Conservation (phyloP, 371 early-diverging fungal species). For the Coemansia sp. region DNA sequence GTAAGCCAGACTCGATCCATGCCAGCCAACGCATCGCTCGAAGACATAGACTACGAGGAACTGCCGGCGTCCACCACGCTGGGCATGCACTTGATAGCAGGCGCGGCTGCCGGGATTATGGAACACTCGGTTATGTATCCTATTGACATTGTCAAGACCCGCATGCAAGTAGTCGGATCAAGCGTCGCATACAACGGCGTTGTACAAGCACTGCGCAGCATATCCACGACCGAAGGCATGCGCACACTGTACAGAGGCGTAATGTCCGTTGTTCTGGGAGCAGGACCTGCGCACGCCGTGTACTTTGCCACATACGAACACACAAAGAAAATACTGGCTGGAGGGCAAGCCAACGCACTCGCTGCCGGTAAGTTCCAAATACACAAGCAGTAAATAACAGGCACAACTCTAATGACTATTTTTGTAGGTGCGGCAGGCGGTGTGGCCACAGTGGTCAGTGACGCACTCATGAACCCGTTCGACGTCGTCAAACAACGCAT, state of each 20-base stretch:
- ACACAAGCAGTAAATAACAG: no score
- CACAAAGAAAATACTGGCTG: constrained; percentile 73
- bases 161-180: constrained; percentile 77
- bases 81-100: constrained; percentile 81
- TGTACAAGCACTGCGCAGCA: constrained; percentile 59
- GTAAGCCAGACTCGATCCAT: background rate
- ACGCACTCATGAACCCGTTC: constrained; percentile 93
- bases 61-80: constrained; percentile 78
- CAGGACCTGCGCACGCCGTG: constrained; percentile 95
- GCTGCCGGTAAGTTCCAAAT: constrained; percentile 62
- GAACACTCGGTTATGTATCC: constrained; percentile 97
- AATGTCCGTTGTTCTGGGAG: constrained; percentile 85
- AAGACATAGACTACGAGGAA: constrained; percentile 84
- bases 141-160: constrained; percentile 91
- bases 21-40: background rate
- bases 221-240: constrained; percentile 70
- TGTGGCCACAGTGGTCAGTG: constrained; percentile 83
- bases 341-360: constrained; percentile 56
- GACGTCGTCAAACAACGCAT: constrained; percentile 95
- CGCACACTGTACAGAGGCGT: constrained; percentile 89
- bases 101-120: constrained; percentile 94
- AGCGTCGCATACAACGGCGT: constrained; percentile 64
- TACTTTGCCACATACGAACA: constrained; percentile 94
- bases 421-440: constrained; percentile 72
- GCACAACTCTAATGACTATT: no score